Conservation (phyloP, 148 eudicot species). For the Persicaria tinctoria region DNA sequence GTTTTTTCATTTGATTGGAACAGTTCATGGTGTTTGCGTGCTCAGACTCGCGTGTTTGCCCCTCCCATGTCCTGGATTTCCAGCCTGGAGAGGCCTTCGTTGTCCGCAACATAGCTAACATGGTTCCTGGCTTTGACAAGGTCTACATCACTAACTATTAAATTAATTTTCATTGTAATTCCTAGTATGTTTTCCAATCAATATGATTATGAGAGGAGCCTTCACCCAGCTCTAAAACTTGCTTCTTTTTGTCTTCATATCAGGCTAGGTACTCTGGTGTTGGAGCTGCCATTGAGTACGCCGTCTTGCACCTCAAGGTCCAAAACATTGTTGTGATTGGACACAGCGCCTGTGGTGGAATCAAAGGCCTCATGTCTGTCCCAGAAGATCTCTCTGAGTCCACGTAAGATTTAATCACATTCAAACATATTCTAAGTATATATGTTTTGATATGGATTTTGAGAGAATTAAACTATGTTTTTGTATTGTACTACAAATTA, state of each 20-base stretch:
- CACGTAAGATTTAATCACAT: conserved; percentile 42
- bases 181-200: neutral
- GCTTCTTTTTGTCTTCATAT: neutral
- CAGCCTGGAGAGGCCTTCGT: conserved; percentile 93
- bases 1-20: neutral
- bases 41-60: conserved; percentile 88
- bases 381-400: conserved; percentile 50
- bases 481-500: neutral
- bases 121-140: conserved; percentile 89
- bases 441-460: too few species aligned
- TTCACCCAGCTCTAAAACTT: neutral
- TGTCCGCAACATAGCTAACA: conserved; percentile 80
- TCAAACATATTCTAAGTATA: neutral
- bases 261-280: conserved; percentile 63
- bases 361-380: conserved; percentile 92
- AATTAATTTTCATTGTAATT: too few species aligned
- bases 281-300: conserved; percentile 89
- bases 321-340: conserved; percentile 79
- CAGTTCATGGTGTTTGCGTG: conserved; percentile 97
- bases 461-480: too few species aligned
- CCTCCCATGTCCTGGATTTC: conserved; percentile 64
- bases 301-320: conserved; percentile 95
- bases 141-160: conserved; percentile 28
- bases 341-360: conserved; percentile 96
- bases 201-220: neutral